Conservation (phyloP, 2,329 filamentous ascomycete genomes). For the Teratosphaeria zuluensis region DNA sequence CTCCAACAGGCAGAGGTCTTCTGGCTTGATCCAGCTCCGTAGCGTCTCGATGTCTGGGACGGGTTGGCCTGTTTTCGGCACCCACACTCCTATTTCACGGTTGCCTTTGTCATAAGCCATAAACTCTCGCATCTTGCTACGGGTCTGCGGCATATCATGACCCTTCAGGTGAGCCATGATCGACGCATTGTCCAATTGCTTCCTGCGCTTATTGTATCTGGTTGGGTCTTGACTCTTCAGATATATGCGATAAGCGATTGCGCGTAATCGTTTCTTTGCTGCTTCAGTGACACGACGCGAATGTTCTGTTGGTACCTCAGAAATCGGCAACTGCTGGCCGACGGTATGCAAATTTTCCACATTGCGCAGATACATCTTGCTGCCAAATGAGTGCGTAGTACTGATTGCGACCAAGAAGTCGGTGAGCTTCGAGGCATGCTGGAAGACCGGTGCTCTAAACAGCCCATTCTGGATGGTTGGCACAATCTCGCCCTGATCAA, state of each 20-base stretch:
- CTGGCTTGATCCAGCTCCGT: slow-evolving; percentile 82
- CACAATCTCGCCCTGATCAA: slow-evolving; percentile 81
- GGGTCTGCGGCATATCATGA: slow-evolving; percentile 87
- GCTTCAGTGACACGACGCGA: slow-evolving; percentile 92
- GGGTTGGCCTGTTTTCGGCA: slow-evolving; percentile 60
- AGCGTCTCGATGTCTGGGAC: slow-evolving; percentile 74
- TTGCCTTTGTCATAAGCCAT: slow-evolving; percentile 83
- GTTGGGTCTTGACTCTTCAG: slow-evolving; percentile 60
- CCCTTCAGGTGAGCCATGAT: slow-evolving; percentile 69
- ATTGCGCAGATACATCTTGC: slow-evolving; percentile 72
- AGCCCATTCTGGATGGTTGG: slow-evolving; percentile 90
- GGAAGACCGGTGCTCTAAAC: slow-evolving; percentile 90
- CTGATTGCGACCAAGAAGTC: slow-evolving; percentile 84
- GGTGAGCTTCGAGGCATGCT: slow-evolving; percentile 63
- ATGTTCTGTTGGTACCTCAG: slow-evolving; percentile 87
- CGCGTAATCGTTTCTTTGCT: slow-evolving; percentile 93
- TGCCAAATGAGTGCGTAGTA: slow-evolving; percentile 67
- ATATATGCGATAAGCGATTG: slow-evolving; percentile 86
- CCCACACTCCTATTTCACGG: slow-evolving; percentile 63
- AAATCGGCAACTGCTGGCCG: slow-evolving; percentile 83
- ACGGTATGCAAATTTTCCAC: slow-evolving; percentile 87
- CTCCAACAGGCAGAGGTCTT: slow-evolving; percentile 89
- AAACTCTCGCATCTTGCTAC: slow-evolving; percentile 95
- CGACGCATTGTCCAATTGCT: slow-evolving; percentile 57
- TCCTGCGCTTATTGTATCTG: slow-evolving; percentile 63